A percentile compares a stretch with the other conserved stretches of the same genome.
These are phyloP conservation scores for Mycena citricolor DNA, from an alignment of 1,284 basidiomycete species.

Conservation along the genomic window DNA sequence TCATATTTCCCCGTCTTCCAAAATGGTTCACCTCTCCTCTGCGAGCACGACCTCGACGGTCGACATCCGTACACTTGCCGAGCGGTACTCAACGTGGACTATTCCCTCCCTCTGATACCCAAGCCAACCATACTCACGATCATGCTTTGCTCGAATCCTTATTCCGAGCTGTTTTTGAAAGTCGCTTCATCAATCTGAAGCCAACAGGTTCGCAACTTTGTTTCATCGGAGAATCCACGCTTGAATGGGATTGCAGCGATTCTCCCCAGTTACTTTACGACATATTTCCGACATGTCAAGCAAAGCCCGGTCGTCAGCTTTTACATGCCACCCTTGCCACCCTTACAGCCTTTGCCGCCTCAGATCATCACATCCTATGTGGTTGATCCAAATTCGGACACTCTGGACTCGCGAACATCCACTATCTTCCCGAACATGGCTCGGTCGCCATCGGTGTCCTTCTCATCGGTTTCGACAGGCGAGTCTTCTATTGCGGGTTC, in stretches of 20 bases:
- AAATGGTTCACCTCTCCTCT: constrained; percentile 67
- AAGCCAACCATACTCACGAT: constrained; percentile 46
- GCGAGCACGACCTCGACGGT: constrained; percentile 44
- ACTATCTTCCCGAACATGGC: constrained; percentile 29
- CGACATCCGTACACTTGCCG: constrained; percentile 49
- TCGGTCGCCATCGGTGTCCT: constrained; percentile 47
- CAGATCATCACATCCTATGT: constrained; percentile 42
- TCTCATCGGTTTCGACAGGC: constrained; percentile 40
- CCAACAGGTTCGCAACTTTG: constrained; percentile 60
- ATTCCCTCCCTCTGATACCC: constrained; percentile 33
- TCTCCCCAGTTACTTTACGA: constrained; percentile 67
- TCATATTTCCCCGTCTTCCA: constrained; percentile 62
- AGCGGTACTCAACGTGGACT: constrained; percentile 39
- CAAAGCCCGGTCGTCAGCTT: constrained; percentile 62
- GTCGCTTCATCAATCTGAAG: constrained; percentile 64
- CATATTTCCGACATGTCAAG: constrained; percentile 66
- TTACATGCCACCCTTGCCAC: constrained; percentile 69
- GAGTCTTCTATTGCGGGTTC: constrained; percentile 30
- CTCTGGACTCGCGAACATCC: constrained; percentile 33
- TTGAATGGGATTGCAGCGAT: constrained; percentile 57
- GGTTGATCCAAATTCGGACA: constrained; percentile 34
- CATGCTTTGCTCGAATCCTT: constrained; percentile 66
- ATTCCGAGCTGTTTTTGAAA: constrained; percentile 60
- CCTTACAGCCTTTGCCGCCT: constrained; percentile 57
- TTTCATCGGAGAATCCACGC: too few species aligned